Conservation (phyloP, 2,329 filamentous ascomycete genomes). For the Hymenoscyphus linearis region DNA sequence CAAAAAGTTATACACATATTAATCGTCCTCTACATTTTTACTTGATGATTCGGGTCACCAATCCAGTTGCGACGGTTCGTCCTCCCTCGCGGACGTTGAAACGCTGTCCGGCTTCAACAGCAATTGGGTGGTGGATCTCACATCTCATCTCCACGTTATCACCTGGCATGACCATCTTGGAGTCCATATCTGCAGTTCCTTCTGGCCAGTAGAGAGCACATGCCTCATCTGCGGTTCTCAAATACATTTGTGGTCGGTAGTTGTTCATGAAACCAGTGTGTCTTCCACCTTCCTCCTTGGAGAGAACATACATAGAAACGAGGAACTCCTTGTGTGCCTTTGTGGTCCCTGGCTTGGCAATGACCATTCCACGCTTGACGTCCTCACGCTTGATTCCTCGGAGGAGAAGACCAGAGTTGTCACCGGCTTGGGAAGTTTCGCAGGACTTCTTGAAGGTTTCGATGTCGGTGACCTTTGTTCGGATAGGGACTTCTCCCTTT, state of each 20-base stretch:
- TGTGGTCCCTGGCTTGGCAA: slow-evolving; percentile 74
- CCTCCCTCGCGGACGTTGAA: slow-evolving; percentile 99
- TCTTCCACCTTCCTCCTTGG: slow-evolving; percentile 95
- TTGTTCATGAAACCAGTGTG: slow-evolving; percentile 94
- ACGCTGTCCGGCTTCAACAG: slow-evolving; percentile 85
- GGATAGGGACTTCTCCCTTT: slow-evolving; percentile 75
- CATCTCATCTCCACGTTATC: slow-evolving; percentile 98
- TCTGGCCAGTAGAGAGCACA: slow-evolving; percentile 83
- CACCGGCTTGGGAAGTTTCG: slow-evolving; percentile 90
- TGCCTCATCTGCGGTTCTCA: slow-evolving; percentile 82
- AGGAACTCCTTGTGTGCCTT: slow-evolving; percentile 91
- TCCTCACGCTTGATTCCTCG: slow-evolving; percentile 96
- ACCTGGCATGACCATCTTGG: slow-evolving; percentile 92
- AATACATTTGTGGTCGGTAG: slow-evolving; percentile 95
- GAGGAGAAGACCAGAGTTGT: slow-evolving; percentile 96
- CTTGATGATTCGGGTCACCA: slow-evolving; percentile 67
- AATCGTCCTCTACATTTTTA: slow-evolving; percentile 22
- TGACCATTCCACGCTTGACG: slow-evolving; percentile 88
- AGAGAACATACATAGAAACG: slow-evolving; percentile 92
- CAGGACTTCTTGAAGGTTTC: slow-evolving; percentile 99
- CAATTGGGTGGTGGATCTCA: slow-evolving; percentile 77
- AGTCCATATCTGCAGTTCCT: slow-evolving; percentile 63
- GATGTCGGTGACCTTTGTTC: slow-evolving; percentile 99
- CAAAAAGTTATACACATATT: neutral
- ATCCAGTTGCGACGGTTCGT: slow-evolving; percentile 77